Evolutionary conservation across 257 asterid species (phyloP).

Genomic region (Solanum etuberosum): DNA sequence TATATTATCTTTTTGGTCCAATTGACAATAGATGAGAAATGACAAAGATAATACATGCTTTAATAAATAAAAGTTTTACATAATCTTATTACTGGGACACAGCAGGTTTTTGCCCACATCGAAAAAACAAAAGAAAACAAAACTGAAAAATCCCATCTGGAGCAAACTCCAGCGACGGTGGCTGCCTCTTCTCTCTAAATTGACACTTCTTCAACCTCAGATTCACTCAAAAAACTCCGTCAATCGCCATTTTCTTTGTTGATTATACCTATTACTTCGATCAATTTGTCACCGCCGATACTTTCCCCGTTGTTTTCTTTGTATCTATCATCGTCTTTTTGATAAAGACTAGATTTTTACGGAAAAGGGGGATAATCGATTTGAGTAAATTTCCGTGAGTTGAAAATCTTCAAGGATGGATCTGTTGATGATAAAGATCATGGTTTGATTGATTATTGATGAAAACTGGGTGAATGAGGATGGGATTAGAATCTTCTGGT

Average conservation of each 20-base stretch:
- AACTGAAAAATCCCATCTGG: slow-evolving; percentile 8
- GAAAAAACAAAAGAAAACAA: neutral
- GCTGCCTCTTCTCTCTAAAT: neutral
- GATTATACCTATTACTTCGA: neutral
- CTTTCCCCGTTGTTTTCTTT: neutral
- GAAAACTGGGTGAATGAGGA: slow-evolving; percentile 52
- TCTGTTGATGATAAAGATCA: slow-evolving; percentile 14
- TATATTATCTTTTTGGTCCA: neutral
- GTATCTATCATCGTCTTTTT: neutral
- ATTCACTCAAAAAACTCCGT: neutral
- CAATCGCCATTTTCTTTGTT: neutral
- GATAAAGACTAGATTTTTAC: neutral
- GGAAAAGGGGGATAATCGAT: neutral
- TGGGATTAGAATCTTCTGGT: slow-evolving; percentile 98
- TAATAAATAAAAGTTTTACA: neutral
- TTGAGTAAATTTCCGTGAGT: neutral
- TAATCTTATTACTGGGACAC: neutral
- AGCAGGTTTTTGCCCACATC: neutral
- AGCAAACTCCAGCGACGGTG: slow-evolving; percentile 23
- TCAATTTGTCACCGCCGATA: neutral
- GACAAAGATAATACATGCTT: neutral
- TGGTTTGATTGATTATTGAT: slow-evolving; percentile 5
- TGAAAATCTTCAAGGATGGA: slow-evolving; percentile 17
- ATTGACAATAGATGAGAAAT: neutral
- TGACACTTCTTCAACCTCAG: neutral